These are phyloP conservation scores for Phenoliferia sp. DNA, from an alignment of 1,284 basidiomycete species.

Conservation along the genomic window DNA sequence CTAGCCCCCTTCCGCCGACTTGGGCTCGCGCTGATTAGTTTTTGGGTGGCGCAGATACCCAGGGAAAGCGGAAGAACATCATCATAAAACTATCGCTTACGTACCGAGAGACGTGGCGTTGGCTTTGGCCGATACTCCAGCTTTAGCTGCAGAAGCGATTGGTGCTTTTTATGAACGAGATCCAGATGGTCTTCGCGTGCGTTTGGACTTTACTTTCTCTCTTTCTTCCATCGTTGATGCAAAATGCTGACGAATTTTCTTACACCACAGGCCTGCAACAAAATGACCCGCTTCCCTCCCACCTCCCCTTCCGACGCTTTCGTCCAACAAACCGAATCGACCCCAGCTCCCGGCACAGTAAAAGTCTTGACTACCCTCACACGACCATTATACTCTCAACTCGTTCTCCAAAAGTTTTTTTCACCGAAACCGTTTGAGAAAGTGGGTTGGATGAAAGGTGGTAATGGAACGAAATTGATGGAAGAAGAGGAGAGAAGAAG, in stretches of 20 bases:
- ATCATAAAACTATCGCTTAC: conserved; percentile 73
- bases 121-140: conserved; percentile 60
- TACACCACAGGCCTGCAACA: conserved; percentile 63
- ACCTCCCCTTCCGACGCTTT: conserved; percentile 34
- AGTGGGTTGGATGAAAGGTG: conserved; percentile 37
- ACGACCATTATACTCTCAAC: conserved; percentile 84
- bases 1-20: not conserved
- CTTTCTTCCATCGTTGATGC: not conserved
- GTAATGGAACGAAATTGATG: not conserved
- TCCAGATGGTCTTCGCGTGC: conserved; percentile 74
- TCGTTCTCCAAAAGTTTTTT: conserved; percentile 83
- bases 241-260: not conserved
- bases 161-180: conserved; percentile 92
- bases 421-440: conserved; percentile 78
- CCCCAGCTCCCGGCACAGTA: not conserved
- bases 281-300: conserved; percentile 83
- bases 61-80: conserved; percentile 58
- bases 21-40: not conserved
- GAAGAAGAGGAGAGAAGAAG: conserved; percentile 60
- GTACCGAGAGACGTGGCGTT: conserved; percentile 72
- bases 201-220: conserved; percentile 38
- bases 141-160: conserved; percentile 74
- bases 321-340: conserved; percentile 45
- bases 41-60: conserved; percentile 68
- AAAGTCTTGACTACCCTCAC: conserved; percentile 57